These are phyloP conservation scores for Polytolypa hystricis DNA, from an alignment of 2,329 filamentous ascomycete species.

Conservation along the genomic window DNA sequence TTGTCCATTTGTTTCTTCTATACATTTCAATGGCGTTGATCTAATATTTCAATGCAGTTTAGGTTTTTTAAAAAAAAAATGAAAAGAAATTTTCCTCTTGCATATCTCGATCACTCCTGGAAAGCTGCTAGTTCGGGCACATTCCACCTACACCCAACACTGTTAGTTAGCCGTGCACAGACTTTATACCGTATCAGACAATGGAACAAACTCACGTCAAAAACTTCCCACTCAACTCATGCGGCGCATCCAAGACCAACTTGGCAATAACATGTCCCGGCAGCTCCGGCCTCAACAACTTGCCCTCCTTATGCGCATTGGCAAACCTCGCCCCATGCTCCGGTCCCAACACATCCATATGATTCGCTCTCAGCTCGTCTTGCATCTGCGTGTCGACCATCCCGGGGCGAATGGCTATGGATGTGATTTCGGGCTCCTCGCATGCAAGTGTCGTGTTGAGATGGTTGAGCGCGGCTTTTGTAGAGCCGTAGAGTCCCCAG, in stretches of 20 bases:
- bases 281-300: constrained; percentile 68
- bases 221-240: constrained; percentile 63
- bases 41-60: too few relatives aligned
- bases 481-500: constrained; percentile 73
- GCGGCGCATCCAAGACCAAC: constrained; percentile 54
- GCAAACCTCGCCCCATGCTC: constrained; percentile 55
- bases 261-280: constrained; percentile 78
- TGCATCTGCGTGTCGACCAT: constrained; percentile 89
- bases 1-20: constrained; percentile 5
- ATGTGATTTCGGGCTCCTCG: constrained; percentile 68
- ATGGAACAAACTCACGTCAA: constrained; percentile 27
- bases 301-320: constrained; percentile 57
- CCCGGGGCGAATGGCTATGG: constrained; percentile 64
- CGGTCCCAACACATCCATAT: constrained; percentile 39
- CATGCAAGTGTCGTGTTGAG: constrained; percentile 58
- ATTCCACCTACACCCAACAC: constrained; percentile 42
- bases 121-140: constrained; percentile 32
- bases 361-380: constrained; percentile 58
- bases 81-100: too few relatives aligned
- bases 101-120: constrained; percentile 24
- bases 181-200: constrained; percentile 7
- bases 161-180: constrained; percentile 17
- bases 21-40: background rate
- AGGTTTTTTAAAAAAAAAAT: too few relatives aligned
- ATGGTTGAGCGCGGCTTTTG: constrained; percentile 76